A percentile compares a stretch with the other conserved stretches of the same genome.
phyloP scores from a whole-genome alignment of 805 yeast genomes.

The Ogataea ramenticola region DNA sequence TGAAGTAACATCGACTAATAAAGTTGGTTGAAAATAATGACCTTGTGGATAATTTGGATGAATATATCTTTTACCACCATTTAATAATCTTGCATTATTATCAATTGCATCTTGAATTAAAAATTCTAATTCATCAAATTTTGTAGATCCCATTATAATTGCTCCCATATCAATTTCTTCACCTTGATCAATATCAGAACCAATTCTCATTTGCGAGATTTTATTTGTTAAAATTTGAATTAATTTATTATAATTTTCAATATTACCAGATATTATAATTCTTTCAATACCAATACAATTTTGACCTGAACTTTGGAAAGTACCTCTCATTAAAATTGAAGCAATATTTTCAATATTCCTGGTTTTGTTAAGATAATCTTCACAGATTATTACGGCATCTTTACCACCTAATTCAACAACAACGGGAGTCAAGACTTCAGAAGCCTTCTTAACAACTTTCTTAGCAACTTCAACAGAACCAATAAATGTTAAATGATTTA shows the following conservation, averaged over 20 bases:
- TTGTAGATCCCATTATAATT: constrained; percentile 64
- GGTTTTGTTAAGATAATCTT: constrained; percentile 52
- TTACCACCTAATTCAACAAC: constrained; percentile 97
- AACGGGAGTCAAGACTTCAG: constrained; percentile 84
- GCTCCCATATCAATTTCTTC: constrained; percentile 97
- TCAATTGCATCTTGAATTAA: constrained; percentile 67
- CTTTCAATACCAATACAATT: constrained; percentile 97
- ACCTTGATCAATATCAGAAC: constrained; percentile 86
- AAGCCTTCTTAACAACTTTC: constrained; percentile 74
- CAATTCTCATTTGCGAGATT: constrained; percentile 60
- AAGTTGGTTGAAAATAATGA: constrained; percentile 86
- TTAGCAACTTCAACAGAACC: constrained; percentile 96
- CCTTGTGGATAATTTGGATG: constrained; percentile 97
- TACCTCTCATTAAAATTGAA: constrained; percentile 85
- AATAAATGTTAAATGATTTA: constrained; percentile 87
- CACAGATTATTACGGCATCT: constrained; percentile 83
- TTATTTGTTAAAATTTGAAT: constrained; percentile 50
- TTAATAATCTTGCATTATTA: constrained; percentile 71
- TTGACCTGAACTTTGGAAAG: constrained; percentile 96
- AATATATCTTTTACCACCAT: constrained; percentile 72
- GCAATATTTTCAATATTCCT: constrained; percentile 44
- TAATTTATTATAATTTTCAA: constrained; percentile 52
- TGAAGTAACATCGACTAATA: constrained; percentile 73
- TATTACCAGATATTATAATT: constrained; percentile 66
- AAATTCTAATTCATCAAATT: constrained; percentile 61